Conservation (phyloP, 176 grass and related monocot genomes). For the Cenchrus purpureus region DNA sequence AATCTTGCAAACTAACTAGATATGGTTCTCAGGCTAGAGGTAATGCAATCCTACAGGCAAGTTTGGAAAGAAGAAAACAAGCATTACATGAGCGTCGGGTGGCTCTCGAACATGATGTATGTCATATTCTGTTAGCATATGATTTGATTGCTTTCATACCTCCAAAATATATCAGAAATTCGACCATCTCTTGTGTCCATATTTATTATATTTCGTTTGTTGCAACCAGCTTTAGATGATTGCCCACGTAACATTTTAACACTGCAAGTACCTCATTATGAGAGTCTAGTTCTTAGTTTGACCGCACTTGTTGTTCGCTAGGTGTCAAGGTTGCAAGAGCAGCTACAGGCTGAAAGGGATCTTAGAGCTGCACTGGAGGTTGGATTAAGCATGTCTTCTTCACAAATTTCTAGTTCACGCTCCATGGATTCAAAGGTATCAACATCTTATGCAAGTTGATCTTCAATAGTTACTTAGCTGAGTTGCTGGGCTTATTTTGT, state of each 20-base stretch:
- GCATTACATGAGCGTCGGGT: constrained; percentile 92
- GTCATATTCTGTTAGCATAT: constrained; percentile 42
- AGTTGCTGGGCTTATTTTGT: constrained; percentile 21
- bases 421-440: constrained; percentile 93
- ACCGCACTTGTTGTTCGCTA: constrained; percentile 42
- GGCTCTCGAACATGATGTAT: constrained; percentile 98
- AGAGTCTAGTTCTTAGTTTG: constrained; percentile 12
- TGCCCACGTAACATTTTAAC: background rate
- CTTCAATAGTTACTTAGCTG: background rate
- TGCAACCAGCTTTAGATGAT: background rate
- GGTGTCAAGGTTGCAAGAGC: constrained; percentile 99
- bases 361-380: constrained; percentile 98
- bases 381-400: constrained; percentile 94
- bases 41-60: constrained; percentile 97
- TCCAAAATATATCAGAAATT: constrained; percentile 34
- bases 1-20: constrained; percentile 50
- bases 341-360: constrained; percentile 95
- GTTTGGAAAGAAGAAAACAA: constrained; percentile 99
- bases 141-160: constrained; percentile 12
- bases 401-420: constrained; percentile 71
- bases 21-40: constrained; percentile 84
- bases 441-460: constrained; percentile 12
- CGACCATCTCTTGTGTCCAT: constrained; percentile 1
- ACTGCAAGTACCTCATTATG: constrained; percentile 1
- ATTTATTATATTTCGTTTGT: background rate